These are phyloP conservation scores for Coemansia sp. DNA, from an alignment of 192 early-diverging fungal genomes.

Conservation along the genomic window DNA sequence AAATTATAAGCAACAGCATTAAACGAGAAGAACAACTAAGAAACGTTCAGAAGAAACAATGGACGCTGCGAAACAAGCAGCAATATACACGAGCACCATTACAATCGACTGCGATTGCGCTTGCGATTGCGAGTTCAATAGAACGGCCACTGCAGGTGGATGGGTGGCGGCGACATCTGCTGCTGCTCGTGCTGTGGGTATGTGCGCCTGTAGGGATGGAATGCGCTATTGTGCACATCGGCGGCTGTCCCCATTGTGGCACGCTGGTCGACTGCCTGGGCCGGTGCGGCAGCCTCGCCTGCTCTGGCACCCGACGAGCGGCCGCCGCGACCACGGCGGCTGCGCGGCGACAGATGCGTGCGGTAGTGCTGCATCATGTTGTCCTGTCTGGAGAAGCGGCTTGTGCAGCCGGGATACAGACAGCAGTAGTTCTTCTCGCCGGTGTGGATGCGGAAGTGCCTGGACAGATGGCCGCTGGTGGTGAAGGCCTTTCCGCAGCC, in stretches of 20 bases:
- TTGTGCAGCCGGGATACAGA: conserved; percentile 65
- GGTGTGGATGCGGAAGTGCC: conserved; percentile 79
- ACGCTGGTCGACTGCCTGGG: not conserved
- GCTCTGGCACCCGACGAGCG: not conserved
- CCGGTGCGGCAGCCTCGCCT: not conserved
- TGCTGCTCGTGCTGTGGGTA: not conserved
- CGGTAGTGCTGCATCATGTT: conserved; percentile 89
- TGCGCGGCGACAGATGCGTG: conserved; percentile 72
- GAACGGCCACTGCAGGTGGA: conserved; percentile 1
- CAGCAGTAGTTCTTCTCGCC: conserved; percentile 81
- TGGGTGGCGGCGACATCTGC: not conserved
- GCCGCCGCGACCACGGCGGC: conserved; percentile 42
- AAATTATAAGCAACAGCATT: not conserved
- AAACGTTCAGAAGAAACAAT: not conserved
- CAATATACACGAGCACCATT: not conserved
- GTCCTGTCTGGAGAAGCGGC: conserved; percentile 78
- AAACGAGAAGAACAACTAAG: not conserved
- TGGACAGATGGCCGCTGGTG: conserved; percentile 71
- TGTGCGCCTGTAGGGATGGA: conserved; percentile 27
- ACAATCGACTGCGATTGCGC: conserved; percentile 2
- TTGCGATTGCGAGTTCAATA: too few species aligned
- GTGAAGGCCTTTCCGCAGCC: conserved; percentile 77
- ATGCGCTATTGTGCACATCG: conserved; percentile 24
- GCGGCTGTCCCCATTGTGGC: conserved; percentile 29
- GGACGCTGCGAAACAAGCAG: not conserved